These are phyloP conservation scores for Tephrocybe sp. DNA, from an alignment of 768 basidiomycete genomes.

Conservation along the genomic window DNA sequence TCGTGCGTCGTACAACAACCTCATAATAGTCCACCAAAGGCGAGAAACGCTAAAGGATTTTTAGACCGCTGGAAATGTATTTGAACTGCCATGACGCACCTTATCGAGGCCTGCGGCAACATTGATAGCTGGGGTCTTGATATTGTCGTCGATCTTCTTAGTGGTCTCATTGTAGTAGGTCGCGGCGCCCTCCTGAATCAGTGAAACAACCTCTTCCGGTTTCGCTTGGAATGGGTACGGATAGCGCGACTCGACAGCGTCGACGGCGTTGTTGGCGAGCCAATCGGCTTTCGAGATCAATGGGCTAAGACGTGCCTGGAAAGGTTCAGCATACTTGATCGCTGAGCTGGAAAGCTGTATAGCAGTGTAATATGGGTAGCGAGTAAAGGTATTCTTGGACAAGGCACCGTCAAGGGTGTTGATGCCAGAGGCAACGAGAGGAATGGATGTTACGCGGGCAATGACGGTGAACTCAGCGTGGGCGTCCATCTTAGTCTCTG, in stretches of 20 bases:
- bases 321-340: conserved; percentile 61
- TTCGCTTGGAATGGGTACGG: conserved; percentile 76
- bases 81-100: conserved; percentile 41
- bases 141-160: conserved; percentile 53
- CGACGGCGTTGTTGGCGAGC: conserved; percentile 73
- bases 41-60: conserved; percentile 54
- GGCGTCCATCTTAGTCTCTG: conserved; percentile 21
- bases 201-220: conserved; percentile 67
- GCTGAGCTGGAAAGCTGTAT: conserved; percentile 59
- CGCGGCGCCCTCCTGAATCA: conserved; percentile 57
- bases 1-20: conserved; percentile 48
- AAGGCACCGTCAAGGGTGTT: conserved; percentile 60
- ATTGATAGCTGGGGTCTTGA: conserved; percentile 60
- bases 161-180: conserved; percentile 35
- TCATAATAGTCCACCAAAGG: conserved; percentile 76
- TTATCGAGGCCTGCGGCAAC: conserved; percentile 73
- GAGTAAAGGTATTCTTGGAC: conserved; percentile 57
- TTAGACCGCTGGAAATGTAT: conserved; percentile 5
- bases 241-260: conserved; percentile 69
- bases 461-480: conserved; percentile 61
- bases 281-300: conserved; percentile 62
- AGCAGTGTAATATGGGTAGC: conserved; percentile 64
- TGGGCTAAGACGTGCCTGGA: conserved; percentile 66
- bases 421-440: conserved; percentile 66
- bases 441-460: conserved; percentile 68